Evolutionary conservation across 345 rosid genomes (phyloP).

Genomic region (Excoecaria agallocha): DNA sequence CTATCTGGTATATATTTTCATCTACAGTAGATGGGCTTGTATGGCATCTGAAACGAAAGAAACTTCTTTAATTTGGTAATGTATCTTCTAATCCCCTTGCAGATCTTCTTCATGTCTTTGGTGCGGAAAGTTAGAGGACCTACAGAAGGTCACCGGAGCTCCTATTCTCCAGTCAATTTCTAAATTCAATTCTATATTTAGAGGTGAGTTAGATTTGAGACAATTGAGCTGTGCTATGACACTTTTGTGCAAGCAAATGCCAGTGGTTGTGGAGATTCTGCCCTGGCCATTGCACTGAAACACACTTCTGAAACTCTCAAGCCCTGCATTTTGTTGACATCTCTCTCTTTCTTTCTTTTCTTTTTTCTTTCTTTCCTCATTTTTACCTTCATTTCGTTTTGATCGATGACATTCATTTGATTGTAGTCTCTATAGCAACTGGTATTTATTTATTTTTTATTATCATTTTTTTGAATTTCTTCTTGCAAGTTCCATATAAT

Average conservation of each 20-base stretch:
- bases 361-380: no score
- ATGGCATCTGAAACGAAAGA: neutral
- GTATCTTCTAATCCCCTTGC: conserved; percentile 26
- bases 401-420: neutral
- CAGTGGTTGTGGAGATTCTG: neutral
- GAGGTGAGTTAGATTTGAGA: neutral
- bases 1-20: neutral
- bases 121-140: conserved; percentile 57
- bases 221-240: neutral
- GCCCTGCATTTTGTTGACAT: neutral
- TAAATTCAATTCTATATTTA: conserved; percentile 25
- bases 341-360: neutral
- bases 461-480: conserved; percentile 3
- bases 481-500: neutral
- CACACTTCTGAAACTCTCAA: conserved; percentile 1
- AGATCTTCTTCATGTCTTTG: conserved; percentile 56
- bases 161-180: conserved; percentile 72
- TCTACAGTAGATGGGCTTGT: neutral
- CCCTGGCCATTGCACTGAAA: neutral
- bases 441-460: neutral
- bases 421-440: neutral
- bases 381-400: neutral
- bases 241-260: neutral
- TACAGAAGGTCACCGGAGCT: conserved; percentile 48
- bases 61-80: neutral